phyloP scores from a whole-genome alignment of 371 early-diverging fungal genomes.

The Lichtheimia hyalospora region DNA sequence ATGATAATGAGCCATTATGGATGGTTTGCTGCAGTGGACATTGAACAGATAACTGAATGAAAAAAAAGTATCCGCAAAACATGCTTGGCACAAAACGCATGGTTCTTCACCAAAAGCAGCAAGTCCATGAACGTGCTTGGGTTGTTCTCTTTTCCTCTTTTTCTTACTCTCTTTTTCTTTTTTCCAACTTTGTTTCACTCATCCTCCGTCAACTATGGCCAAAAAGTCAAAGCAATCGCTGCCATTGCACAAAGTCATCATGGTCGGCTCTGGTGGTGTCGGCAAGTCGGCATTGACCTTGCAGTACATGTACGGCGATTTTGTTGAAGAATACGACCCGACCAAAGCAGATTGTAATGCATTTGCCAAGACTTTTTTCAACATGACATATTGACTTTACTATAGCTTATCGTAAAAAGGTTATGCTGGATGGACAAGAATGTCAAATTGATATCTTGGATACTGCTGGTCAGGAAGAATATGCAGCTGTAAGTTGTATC shows the following conservation, averaged over 20 bases:
- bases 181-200: neutral
- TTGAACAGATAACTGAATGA: neutral
- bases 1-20: too few species aligned
- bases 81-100: neutral
- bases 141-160: neutral
- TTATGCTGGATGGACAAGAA: constrained; percentile 64
- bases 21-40: too few species aligned
- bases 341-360: constrained; percentile 78
- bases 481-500: constrained; percentile 57
- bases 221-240: constrained; percentile 50
- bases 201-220: constrained; percentile 17
- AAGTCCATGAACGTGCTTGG: constrained; percentile 2
- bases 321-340: constrained; percentile 92
- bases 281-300: constrained; percentile 88
- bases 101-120: neutral
- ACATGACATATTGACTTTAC: neutral
- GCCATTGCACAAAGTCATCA: constrained; percentile 83
- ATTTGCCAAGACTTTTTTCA: neutral
- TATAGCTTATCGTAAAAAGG: constrained; percentile 64
- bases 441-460: constrained; percentile 88
- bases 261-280: constrained; percentile 91
- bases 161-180: neutral
- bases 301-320: constrained; percentile 90
- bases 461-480: constrained; percentile 91
- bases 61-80: neutral